Evolutionary conservation across 2,329 filamentous ascomycete genomes (phyloP).

Genomic region (Aspergillus sergii): DNA sequence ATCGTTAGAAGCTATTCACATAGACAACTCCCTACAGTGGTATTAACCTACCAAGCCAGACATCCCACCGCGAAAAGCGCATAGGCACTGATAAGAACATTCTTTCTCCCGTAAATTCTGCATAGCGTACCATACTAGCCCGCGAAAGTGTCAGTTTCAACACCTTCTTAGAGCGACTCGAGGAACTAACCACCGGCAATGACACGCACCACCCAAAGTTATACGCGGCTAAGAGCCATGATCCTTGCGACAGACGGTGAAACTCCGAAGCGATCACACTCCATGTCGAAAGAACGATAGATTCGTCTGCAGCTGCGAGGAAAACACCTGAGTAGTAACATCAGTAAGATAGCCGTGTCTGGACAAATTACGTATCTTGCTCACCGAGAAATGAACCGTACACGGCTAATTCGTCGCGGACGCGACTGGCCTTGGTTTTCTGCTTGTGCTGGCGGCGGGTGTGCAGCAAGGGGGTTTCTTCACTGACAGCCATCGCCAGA

Average conservation of each 20-base stretch:
- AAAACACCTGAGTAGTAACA: constrained; percentile 53
- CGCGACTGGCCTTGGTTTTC: not conserved
- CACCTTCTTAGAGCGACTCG: not conserved
- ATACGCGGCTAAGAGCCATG: constrained; percentile 50
- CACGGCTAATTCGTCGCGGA: not conserved
- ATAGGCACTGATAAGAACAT: constrained; percentile 44
- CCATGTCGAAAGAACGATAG: constrained; percentile 67
- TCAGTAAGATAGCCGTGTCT: no score
- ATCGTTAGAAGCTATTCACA: not conserved
- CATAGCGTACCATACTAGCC: constrained; percentile 47
- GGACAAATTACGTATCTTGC: not conserved
- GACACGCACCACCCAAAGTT: constrained; percentile 46
- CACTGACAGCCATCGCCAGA: not conserved
- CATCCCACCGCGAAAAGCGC: constrained; percentile 18
- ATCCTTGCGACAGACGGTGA: constrained; percentile 42
- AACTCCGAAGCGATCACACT: constrained; percentile 54
- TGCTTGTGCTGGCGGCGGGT: not conserved
- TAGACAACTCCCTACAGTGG: not conserved
- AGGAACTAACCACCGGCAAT: constrained; percentile 36
- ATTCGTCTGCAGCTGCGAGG: constrained; percentile 62
- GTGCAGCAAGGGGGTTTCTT: not conserved
- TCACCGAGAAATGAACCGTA: not conserved
- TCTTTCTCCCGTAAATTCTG: constrained; percentile 50
- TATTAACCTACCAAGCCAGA: constrained; percentile 24
- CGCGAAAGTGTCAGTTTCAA: not conserved